Evolutionary conservation across 2,329 filamentous ascomycete species (phyloP), one percentile per base, ranked within the genome.

Genomic region (Aspergillus uvarum): DNA sequence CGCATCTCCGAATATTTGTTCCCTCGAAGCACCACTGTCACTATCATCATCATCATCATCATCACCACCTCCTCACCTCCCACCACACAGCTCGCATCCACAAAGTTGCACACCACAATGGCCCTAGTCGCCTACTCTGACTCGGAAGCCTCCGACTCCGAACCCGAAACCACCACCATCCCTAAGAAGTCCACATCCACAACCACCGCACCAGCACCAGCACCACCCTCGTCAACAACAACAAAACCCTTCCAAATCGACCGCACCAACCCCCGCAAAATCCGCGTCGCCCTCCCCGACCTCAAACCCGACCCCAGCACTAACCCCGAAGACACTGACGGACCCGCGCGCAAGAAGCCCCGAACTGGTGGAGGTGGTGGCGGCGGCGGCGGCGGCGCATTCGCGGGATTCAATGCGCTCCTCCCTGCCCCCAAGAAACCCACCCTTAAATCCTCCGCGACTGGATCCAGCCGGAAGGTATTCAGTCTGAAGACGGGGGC

Each of bases 331-430:
- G 68, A 83, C 26, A 81, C 81, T 47, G 75, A 80, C 60, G 80
- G 75, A 26, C 88, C 88, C 0, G 89, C 90, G 0, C 82, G 88
- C 1, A 96, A 96, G 73, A 87, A 89, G 61, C 82, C 85, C 19
- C 87, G 87, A 53, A 85, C 85, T 1, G 83, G 81, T 22, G 84
- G 83, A 3, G 86, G 87, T 26, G 83, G 81, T 14, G 86, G 87
- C 24, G 83, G 81, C n/a, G 86, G 81, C 16, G 86, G 87, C 24
- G 83, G 81, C n/a, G 86, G 87, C 29, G 83, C 84, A 4, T 93
- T 96, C 68, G 84, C 89, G 54, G 90, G 88, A 2, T 95, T 97
- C 80, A 95, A 94, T 73, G 88, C 92, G 2, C 87, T 96, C 66
- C 82, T 98, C 21, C 94, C 94, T 2, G 83, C 93, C 26, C 93